A percentile compares a stretch with the other conserved stretches of the same genome.
Conservation (phyloP, 495 filamentous ascomycete species). For the Xylaria acuta region DNA sequence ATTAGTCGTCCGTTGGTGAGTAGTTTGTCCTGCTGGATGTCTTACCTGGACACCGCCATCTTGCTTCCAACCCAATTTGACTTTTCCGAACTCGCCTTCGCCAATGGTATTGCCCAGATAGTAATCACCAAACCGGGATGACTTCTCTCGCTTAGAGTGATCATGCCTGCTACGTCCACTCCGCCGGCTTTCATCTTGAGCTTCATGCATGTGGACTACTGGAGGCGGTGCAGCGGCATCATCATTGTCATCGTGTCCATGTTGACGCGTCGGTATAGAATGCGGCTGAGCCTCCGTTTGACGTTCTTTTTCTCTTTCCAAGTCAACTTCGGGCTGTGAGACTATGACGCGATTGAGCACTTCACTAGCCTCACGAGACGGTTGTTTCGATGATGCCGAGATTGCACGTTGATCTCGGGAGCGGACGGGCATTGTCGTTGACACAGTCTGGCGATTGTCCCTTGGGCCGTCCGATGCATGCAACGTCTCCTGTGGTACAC, state of each 20-base stretch:
- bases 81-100: conserved; percentile 98
- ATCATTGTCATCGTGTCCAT: conserved; percentile 54
- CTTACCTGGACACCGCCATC: conserved; percentile 82
- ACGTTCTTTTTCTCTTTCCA: conserved; percentile 77
- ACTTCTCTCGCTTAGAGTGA: conserved; percentile 70
- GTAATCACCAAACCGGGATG: conserved; percentile 91
- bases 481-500: conserved; percentile 47
- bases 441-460: conserved; percentile 56
- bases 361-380: conserved; percentile 68
- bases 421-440: conserved; percentile 51
- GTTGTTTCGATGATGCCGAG: conserved; percentile 48
- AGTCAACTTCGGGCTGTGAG: conserved; percentile 79
- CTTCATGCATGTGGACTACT: conserved; percentile 59
- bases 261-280: conserved; percentile 24
- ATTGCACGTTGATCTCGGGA: conserved; percentile 39
- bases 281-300: conserved; percentile 64
- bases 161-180: conserved; percentile 78
- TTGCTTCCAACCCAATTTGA: conserved; percentile 98
- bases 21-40: not conserved
- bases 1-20: conserved; percentile 19
- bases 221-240: conserved; percentile 61
- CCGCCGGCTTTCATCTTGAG: conserved; percentile 64
- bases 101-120: conserved; percentile 96
- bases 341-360: conserved; percentile 80
- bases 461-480: conserved; percentile 55